phyloP scores from a whole-genome alignment of 108 stramenopile genomes.

The Nitzschia sp. region DNA sequence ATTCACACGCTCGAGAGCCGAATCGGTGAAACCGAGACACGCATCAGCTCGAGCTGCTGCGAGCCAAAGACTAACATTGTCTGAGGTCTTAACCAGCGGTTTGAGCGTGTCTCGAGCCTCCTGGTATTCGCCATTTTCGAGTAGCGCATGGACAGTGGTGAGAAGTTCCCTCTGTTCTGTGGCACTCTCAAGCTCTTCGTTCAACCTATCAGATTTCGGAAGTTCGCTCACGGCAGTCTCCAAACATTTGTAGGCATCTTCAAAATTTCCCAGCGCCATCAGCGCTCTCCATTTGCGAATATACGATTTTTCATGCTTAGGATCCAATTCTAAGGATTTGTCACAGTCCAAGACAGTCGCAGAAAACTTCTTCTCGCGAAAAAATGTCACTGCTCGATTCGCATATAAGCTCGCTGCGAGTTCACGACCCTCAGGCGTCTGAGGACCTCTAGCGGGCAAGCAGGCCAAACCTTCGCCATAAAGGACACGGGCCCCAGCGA shows the following conservation, averaged over 20 bases:
- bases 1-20: conserved; percentile 40
- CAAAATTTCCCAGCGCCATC: conserved; percentile 55
- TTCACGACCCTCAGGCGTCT: conserved; percentile 25
- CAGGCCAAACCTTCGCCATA: conserved; percentile 44
- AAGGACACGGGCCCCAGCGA: conserved; percentile 35
- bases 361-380: conserved; percentile 48
- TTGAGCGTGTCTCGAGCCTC: conserved; percentile 30
- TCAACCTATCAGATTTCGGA: conserved; percentile 38
- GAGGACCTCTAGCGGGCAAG: conserved; percentile 20
- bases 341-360: conserved; percentile 48
- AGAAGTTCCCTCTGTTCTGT: conserved; percentile 35
- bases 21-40: conserved; percentile 36
- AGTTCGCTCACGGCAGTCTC: conserved; percentile 34
- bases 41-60: conserved; percentile 43
- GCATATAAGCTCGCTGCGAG: conserved; percentile 42
- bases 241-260: conserved; percentile 41
- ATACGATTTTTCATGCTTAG: conserved; percentile 48
- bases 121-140: conserved; percentile 34
- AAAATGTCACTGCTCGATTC: conserved; percentile 54
- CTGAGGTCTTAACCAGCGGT: conserved; percentile 33
- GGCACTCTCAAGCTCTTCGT: conserved; percentile 36
- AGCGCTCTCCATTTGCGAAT: conserved; percentile 56
- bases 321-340: conserved; percentile 41
- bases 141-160: conserved; percentile 12
- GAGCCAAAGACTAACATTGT: conserved; percentile 43